These are phyloP conservation scores for Leccinum boreale DNA, from an alignment of 768 basidiomycete species.

Conservation along the genomic window DNA sequence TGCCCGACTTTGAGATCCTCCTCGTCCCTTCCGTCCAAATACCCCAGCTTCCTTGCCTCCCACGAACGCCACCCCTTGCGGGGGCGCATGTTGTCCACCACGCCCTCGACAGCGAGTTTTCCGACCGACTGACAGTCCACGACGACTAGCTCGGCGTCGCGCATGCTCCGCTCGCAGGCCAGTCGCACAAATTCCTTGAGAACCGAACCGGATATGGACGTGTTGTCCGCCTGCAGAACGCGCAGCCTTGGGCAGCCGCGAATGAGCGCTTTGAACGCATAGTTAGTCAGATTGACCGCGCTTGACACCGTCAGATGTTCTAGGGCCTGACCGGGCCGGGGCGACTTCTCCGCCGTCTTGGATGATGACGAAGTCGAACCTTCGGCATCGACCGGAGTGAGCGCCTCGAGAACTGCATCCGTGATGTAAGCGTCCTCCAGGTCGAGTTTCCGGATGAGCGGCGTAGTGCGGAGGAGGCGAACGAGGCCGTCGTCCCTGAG, in stretches of 20 bases:
- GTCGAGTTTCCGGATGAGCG: slow-evolving; percentile 71
- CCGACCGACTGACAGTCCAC: slow-evolving; percentile 74
- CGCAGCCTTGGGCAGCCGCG: slow-evolving; percentile 57
- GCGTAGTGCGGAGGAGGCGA: slow-evolving; percentile 64
- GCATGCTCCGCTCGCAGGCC: slow-evolving; percentile 43
- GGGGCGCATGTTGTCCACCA: slow-evolving; percentile 57
- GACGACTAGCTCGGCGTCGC: slow-evolving; percentile 58
- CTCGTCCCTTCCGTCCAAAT: slow-evolving; percentile 66
- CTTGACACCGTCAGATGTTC: slow-evolving; percentile 68
- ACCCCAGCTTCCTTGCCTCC: slow-evolving; percentile 65
- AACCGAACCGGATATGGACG: slow-evolving; percentile 59
- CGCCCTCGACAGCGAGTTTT: slow-evolving; percentile 61
- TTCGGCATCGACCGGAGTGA: slow-evolving; percentile 47
- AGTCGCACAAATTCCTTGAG: slow-evolving; percentile 66
- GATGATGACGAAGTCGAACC: background rate
- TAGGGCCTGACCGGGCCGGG: too few relatives aligned
- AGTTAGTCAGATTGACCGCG: slow-evolving; percentile 60
- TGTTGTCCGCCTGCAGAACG: slow-evolving; percentile 77
- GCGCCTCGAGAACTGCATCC: slow-evolving; percentile 61
- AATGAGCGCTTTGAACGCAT: slow-evolving; percentile 62
- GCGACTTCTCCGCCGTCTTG: slow-evolving; percentile 2
- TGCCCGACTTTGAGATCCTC: slow-evolving; percentile 67
- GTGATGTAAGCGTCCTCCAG: slow-evolving; percentile 83
- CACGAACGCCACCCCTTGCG: slow-evolving; percentile 64
- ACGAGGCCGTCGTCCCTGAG: slow-evolving; percentile 74